Evolutionary conservation across 2,329 filamentous ascomycete species (phyloP), one percentile per base, ranked within the genome.

Genomic region (Tolypocladium pustulatum): DNA sequence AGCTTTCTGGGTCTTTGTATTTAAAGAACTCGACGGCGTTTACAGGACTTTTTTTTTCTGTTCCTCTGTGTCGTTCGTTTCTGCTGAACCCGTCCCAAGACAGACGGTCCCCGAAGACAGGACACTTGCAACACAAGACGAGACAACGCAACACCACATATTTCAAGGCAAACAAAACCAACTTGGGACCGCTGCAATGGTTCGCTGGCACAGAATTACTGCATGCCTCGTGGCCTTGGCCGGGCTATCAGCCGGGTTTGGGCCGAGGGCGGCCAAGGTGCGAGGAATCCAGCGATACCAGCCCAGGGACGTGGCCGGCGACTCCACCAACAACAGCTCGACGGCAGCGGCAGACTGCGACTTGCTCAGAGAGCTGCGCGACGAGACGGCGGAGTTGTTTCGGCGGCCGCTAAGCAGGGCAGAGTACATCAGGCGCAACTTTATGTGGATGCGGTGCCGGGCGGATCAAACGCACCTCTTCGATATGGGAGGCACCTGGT

Each of bases 391-490:
- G 34, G 46, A 32, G 46, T 27, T 57, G 1, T 57, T 53, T 9
- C 30, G 22, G 25, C 46, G 43, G 13, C 13, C 17, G n/a, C 49
- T 53, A 3, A 53, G 4, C 17, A n/a, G 13, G n/a, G 1, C 34
- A 22, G 49, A 54, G 36, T 54, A 57, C 36, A 32, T 54, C 25
- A 22, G 6, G 17, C 56, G 56, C 49, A 41, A 57, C 37, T 57
- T 57, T 36, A 57, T 57, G 46, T 54, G 56, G 56, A 1, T 57
- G 9, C 34, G 56, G 25, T 57, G 49, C 46, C 46, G 56, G 13
- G n/a, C 22, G 13, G 46, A 20, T 2, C 0, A 1, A 8, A 20
- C 6, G 1, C 22, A 37, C 10, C 12, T 9, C 3, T 57, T 38
- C 41, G 43, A 57, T 17, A 25, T 51, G 34, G 55, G 55, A 1